Evolutionary conservation across 2,329 filamentous ascomycete species (phyloP), one percentile per base, ranked within the genome.

Genomic region (Colletotrichum ledebouriae): DNA sequence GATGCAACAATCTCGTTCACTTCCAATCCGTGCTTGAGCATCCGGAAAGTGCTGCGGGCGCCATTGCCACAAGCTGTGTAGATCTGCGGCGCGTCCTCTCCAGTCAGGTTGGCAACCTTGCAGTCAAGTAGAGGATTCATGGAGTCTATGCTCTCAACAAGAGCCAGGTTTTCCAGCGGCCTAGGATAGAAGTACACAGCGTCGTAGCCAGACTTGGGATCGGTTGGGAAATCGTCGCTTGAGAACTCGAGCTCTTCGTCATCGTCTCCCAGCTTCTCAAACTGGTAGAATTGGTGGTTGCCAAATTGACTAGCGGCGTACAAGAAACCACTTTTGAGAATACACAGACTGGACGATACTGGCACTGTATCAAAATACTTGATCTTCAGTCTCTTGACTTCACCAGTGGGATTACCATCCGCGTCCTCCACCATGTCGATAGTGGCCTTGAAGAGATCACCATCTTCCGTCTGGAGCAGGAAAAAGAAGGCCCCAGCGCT

Each of bases 361-460:
- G 97, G 95, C 3, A 98, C 92, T 0, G 96, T 99, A 75, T 99
- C 96, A 74, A 98, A 99, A 79, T 98, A 99, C 78, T 98, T 98
- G 80, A 99, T 93, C 78, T 94, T 96, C 66, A 99, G 83, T 67
- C 90, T 87, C 74, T 88, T 88, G 2, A 98, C 94, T 75, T 96
- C 93, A 34, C 92, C 92, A 0, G 92, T 95, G 1, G 90, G 84
- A 68, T 93, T 90, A 12, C 92, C 93, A 53, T 92, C 88, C 1
- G 91, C 88, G 73, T 97, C 93, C 73, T 94, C 91, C 10, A 90
- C 86, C 90, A 98, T 95, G 71, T 98, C 94, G 69, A 99, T 90
- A 0, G 92, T 98, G 57, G 98, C 87, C 78, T 98, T 98, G 86
- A 99, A 98, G 6, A 99, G 84, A 78, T 99, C 97, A n/a, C 96